These are phyloP conservation scores for Ormosia emarginata DNA, from an alignment of 306 rosid species.

Conservation along the genomic window DNA sequence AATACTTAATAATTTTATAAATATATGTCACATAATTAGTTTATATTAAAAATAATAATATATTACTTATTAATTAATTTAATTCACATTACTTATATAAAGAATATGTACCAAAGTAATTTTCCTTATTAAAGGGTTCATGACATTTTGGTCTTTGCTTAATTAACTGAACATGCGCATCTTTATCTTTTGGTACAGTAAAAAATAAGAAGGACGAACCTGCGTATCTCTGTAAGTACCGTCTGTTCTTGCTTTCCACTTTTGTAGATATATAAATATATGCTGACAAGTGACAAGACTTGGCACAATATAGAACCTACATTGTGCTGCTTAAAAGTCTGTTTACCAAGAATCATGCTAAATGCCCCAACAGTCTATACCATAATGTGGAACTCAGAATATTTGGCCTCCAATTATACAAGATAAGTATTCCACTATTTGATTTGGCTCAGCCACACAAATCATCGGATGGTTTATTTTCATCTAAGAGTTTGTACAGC, in stretches of 20 bases:
- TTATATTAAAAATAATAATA: too few species aligned
- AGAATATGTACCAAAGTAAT: too few species aligned
- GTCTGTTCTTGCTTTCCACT: neutral
- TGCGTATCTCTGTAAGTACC: neutral
- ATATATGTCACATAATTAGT: too few species aligned
- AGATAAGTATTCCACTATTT: conserved; percentile 13
- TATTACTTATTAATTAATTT: too few species aligned
- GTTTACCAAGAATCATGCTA: conserved; percentile 7
- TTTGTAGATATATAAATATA: neutral
- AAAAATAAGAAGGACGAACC: neutral
- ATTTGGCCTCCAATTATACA: neutral
- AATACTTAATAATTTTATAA: too few species aligned
- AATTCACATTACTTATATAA: too few species aligned
- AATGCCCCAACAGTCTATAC: neutral
- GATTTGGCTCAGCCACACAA: neutral
- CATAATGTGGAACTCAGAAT: neutral
- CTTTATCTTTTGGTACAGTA: neutral
- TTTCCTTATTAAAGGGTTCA: too few species aligned
- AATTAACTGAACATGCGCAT: neutral
- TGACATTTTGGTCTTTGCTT: neutral
- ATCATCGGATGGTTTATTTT: neutral
- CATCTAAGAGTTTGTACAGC: neutral
- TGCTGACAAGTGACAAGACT: neutral
- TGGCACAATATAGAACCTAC: conserved; percentile 26
- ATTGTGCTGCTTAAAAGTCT: conserved; percentile 3